phyloP scores from a whole-genome alignment of 129 eudicot species.

The Glebionis coronaria region DNA sequence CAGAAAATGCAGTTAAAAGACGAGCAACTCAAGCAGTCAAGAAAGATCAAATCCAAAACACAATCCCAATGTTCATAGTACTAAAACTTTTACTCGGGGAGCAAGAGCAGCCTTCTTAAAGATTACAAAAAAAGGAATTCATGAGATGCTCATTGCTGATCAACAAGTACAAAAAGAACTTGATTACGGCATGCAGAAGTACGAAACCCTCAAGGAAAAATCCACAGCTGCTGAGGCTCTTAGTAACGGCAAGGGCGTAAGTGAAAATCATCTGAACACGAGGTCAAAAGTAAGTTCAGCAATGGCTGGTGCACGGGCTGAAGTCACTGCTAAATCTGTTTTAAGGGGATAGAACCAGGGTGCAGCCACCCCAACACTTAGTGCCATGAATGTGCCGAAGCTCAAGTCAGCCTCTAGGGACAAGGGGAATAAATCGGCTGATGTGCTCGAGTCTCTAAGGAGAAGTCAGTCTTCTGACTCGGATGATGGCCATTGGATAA shows the following conservation, averaged over 20 bases:
- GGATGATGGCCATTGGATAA: too few relatives aligned
- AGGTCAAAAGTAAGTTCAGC: slow-evolving; percentile 65
- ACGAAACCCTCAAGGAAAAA: slow-evolving; percentile 58
- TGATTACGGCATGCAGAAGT: slow-evolving; percentile 78
- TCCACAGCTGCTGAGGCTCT: slow-evolving; percentile 69
- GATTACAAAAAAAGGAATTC: slow-evolving; percentile 95
- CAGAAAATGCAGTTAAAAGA: too few relatives aligned
- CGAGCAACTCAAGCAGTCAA: too few relatives aligned
- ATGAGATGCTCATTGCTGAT: slow-evolving; percentile 81
- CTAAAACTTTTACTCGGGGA: slow-evolving; percentile 72
- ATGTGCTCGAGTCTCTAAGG: too few relatives aligned
- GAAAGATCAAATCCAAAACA: slow-evolving; percentile 84
- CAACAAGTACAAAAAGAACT: too few relatives aligned
- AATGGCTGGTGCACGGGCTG: slow-evolving; percentile 58
- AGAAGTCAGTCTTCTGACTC: slow-evolving; percentile 75
- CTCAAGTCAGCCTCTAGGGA: too few relatives aligned
- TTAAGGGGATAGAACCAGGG: too few relatives aligned
- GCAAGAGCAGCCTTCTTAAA: slow-evolving; percentile 82
- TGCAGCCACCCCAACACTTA: slow-evolving; percentile 61
- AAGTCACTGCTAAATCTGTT: too few relatives aligned
- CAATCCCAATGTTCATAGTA: slow-evolving; percentile 96
- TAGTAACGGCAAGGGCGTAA: too few relatives aligned
- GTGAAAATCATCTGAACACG: slow-evolving; percentile 23
- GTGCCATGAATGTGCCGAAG: slow-evolving; percentile 70
- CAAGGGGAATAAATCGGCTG: too few relatives aligned